A percentile compares a stretch with the other conserved stretches of the same genome.
Conservation (phyloP, 2,329 filamentous ascomycete species). For the Fusarium torreyae region DNA sequence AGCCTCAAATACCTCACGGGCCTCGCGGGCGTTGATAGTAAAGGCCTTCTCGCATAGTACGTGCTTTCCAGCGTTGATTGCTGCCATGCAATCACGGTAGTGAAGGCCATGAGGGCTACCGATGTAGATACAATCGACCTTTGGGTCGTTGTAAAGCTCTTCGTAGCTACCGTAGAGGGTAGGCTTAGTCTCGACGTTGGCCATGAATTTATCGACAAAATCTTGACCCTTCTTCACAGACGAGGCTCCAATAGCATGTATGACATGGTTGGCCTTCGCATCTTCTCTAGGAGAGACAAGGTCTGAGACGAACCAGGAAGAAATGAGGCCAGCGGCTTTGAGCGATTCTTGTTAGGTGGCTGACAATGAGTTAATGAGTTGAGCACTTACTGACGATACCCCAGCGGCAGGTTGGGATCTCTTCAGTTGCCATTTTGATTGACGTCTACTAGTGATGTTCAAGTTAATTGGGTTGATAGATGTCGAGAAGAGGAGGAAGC, state of each 20-base stretch:
- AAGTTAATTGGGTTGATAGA: too few species aligned
- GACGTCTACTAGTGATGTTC: too few species aligned
- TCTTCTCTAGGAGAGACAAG: not conserved
- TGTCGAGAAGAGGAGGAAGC: too few species aligned
- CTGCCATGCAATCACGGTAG: constrained; percentile 53
- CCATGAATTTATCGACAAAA: not conserved
- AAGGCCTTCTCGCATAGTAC: constrained; percentile 58
- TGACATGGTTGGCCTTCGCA: constrained; percentile 1
- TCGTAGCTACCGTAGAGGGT: constrained; percentile 44
- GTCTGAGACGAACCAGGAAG: constrained; percentile 4
- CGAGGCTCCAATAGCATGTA: not conserved
- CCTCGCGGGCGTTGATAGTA: constrained; percentile 50
- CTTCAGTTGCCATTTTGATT: too few species aligned
- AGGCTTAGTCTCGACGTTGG: not conserved
- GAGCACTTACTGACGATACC: not conserved
- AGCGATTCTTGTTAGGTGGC: not conserved
- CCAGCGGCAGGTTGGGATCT: not conserved
- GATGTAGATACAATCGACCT: constrained; percentile 56
- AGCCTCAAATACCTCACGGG: constrained; percentile 44
- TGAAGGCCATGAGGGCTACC: constrained; percentile 56
- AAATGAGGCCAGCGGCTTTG: not conserved
- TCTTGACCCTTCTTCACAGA: not conserved
- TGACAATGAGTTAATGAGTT: too few species aligned
- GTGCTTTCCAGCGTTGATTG: constrained; percentile 55
- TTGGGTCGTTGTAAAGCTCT: constrained; percentile 51